phyloP scores from a whole-genome alignment of 768 basidiomycete species.

The Fistulinella prunicolor region DNA sequence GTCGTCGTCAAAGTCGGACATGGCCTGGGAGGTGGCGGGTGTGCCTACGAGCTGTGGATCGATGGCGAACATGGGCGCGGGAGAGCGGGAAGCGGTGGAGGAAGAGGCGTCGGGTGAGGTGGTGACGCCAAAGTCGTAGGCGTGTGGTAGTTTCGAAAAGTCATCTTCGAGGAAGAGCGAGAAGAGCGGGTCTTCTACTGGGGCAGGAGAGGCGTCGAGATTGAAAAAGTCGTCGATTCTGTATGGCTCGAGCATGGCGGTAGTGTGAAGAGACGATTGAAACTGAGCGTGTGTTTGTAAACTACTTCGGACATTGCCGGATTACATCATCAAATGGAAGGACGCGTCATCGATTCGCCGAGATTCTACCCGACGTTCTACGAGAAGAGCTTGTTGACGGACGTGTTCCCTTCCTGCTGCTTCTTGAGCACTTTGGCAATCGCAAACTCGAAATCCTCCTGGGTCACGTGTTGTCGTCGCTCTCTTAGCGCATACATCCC shows the following conservation, averaged over 20 bases:
- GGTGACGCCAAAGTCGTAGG: slow-evolving; percentile 31
- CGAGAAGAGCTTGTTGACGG: slow-evolving; percentile 91
- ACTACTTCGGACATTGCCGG: slow-evolving; percentile 8
- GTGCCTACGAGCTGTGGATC: slow-evolving; percentile 78
- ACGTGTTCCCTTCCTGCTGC: slow-evolving; percentile 93
- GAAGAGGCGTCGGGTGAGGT: slow-evolving; percentile 25
- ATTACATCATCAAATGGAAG: slow-evolving; percentile 10
- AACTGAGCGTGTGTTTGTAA: not conserved
- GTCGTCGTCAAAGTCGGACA: slow-evolving; percentile 43
- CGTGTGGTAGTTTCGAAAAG: slow-evolving; percentile 29
- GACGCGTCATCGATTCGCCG: slow-evolving; percentile 15
- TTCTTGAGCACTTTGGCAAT: slow-evolving; percentile 97
- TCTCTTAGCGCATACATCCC: slow-evolving; percentile 98
- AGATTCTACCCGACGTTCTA: not conserved
- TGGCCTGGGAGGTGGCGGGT: slow-evolving; percentile 45
- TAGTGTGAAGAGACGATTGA: not conserved
- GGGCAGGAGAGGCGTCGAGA: slow-evolving; percentile 49
- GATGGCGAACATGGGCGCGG: slow-evolving; percentile 46
- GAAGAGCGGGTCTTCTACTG: slow-evolving; percentile 36
- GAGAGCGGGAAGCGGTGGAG: slow-evolving; percentile 22
- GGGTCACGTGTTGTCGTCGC: slow-evolving; percentile 93
- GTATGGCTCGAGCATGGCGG: slow-evolving; percentile 24
- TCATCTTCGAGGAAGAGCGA: slow-evolving; percentile 47
- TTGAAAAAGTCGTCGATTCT: slow-evolving; percentile 62
- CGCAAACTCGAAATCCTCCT: slow-evolving; percentile 98